Conservation (phyloP, 225 moss, liverwort and hornwort species). For the Pleurozium schreberi region DNA sequence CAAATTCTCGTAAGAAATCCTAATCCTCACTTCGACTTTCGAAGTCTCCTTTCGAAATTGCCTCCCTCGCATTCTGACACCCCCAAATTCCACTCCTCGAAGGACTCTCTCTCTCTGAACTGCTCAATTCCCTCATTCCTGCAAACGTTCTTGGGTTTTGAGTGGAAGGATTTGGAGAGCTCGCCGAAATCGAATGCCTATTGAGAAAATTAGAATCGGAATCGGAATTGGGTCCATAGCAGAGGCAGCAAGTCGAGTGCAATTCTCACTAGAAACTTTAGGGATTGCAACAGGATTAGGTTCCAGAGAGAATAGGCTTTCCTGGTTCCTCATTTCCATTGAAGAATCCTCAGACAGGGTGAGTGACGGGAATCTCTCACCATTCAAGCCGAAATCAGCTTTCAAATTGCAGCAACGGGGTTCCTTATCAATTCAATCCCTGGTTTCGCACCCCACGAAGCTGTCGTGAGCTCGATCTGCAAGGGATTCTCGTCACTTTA, state of each 20-base stretch:
- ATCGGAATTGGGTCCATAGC: neutral
- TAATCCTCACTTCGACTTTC: neutral
- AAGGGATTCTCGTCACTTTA: neutral
- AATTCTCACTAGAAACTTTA: neutral
- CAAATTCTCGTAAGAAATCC: neutral
- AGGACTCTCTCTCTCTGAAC: neutral
- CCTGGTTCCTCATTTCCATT: neutral
- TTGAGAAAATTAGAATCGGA: neutral
- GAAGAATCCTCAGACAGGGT: neutral
- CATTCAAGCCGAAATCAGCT: neutral
- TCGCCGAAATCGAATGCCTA: neutral
- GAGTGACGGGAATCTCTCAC: neutral
- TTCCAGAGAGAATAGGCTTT: neutral
- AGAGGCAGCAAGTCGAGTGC: neutral
- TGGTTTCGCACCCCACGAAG: neutral
- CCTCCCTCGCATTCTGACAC: neutral
- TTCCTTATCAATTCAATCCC: neutral
- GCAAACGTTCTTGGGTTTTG: neutral
- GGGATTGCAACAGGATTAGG: neutral
- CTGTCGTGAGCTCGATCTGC: neutral
- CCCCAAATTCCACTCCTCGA: neutral
- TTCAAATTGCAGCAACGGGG: neutral
- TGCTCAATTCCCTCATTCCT: neutral
- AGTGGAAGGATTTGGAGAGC: neutral
- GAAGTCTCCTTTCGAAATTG: neutral